Conservation (phyloP, 1,284 basidiomycete species). For the Ceratobasidium sp. region DNA sequence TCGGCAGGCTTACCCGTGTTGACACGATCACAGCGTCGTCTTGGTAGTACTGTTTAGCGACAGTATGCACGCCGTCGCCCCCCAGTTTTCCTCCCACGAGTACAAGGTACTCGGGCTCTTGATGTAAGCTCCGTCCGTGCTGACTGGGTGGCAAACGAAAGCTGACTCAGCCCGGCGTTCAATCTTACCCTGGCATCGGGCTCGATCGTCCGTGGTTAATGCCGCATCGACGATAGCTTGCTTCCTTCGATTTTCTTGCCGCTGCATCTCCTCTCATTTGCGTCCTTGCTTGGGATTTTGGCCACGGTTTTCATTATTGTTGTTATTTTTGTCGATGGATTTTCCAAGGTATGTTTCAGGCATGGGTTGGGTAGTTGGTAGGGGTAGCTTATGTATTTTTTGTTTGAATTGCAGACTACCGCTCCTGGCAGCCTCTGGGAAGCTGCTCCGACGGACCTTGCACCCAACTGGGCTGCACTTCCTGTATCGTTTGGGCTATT, state of each 20-base stretch:
- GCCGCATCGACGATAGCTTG: constrained; percentile 60
- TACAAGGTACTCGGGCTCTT: constrained; percentile 82
- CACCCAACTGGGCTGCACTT: constrained; percentile 66
- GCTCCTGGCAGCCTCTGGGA: constrained; percentile 85
- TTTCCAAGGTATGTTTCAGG: constrained; percentile 65
- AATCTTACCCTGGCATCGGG: neutral
- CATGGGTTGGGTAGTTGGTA: neutral
- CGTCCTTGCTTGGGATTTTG: constrained; percentile 84
- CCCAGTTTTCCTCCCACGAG: constrained; percentile 69
- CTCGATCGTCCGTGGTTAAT: constrained; percentile 7
- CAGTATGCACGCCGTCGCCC: constrained; percentile 78
- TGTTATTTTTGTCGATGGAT: constrained; percentile 87
- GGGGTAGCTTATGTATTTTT: neutral
- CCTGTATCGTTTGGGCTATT: constrained; percentile 83
- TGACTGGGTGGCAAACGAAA: neutral
- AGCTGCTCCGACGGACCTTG: constrained; percentile 76
- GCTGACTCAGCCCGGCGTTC: constrained; percentile 5
- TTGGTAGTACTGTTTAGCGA: constrained; percentile 89
- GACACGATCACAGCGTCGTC: constrained; percentile 67
- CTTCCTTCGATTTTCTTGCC: constrained; percentile 88
- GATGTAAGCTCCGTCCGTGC: constrained; percentile 64
- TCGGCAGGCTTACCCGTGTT: neutral
- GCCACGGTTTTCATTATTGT: constrained; percentile 81
- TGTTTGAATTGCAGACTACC: constrained; percentile 54
- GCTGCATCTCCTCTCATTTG: constrained; percentile 82